phyloP scores from a whole-genome alignment of 2,329 filamentous ascomycete genomes.

The Aspergillus unguis region DNA sequence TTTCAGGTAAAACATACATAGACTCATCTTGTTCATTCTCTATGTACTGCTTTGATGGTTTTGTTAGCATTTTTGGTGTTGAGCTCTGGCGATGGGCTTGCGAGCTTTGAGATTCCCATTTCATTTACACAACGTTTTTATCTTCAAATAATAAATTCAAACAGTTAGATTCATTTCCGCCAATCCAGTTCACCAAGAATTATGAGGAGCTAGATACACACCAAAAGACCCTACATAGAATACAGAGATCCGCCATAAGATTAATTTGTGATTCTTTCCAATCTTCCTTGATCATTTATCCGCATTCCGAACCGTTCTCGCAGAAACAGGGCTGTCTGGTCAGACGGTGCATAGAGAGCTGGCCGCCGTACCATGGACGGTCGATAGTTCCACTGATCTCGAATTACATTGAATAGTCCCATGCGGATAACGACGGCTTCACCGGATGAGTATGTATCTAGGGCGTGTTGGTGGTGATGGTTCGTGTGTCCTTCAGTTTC shows the following conservation, averaged over 20 bases:
- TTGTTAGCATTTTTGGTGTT: conserved; percentile 16
- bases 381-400: conserved; percentile 39
- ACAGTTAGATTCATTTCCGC: neutral
- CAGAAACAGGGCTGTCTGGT: conserved; percentile 36
- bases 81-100: neutral
- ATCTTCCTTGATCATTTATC: conserved; percentile 33
- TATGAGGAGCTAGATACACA: neutral
- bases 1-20: neutral
- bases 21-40: neutral
- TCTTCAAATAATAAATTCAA: neutral
- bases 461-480: conserved; percentile 32
- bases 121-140: conserved; percentile 5
- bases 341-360: conserved; percentile 27
- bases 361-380: conserved; percentile 22
- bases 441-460: conserved; percentile 39
- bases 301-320: conserved; percentile 39
- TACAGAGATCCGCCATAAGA: neutral
- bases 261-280: conserved; percentile 30
- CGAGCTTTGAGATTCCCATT: conserved; percentile 14
- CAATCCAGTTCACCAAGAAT: neutral
- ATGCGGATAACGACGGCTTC: conserved; percentile 39
- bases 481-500: conserved; percentile 23
- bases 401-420: conserved; percentile 33
- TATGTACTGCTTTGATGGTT: conserved; percentile 11
- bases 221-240: conserved; percentile 1